These are phyloP conservation scores for Skeletonema costatum DNA, from an alignment of 108 stramenopile genomes.

Conservation along the genomic window DNA sequence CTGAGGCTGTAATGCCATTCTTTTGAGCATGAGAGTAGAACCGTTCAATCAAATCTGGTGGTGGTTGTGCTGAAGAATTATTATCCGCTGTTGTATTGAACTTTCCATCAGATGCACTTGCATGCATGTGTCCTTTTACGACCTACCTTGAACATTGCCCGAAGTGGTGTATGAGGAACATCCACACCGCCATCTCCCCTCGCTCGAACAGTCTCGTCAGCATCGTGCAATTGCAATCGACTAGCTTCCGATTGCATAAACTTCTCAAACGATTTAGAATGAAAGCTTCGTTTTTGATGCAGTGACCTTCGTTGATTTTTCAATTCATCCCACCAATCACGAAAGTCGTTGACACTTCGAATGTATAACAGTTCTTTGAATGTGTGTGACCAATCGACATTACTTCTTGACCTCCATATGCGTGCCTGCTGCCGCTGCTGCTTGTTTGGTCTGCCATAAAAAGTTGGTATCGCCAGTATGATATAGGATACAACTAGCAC, in stretches of 20 bases:
- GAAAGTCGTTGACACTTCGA: constrained; percentile 5
- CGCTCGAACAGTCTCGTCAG: constrained; percentile 1
- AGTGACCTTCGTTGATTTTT: neutral
- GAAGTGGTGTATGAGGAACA: neutral
- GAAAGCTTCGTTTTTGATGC: neutral
- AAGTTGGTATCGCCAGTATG: constrained; percentile 24
- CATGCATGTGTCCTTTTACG: constrained; percentile 1
- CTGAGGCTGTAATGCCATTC: neutral
- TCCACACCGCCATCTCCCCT: constrained; percentile 5
- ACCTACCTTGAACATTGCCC: neutral
- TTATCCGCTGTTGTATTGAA: constrained; percentile 15
- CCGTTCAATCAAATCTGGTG: constrained; percentile 4
- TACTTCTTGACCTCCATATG: neutral
- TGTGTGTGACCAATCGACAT: neutral
- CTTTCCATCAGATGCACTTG: constrained; percentile 9
- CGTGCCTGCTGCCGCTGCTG: neutral
- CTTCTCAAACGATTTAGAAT: constrained; percentile 3
- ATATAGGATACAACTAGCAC: constrained; percentile 18
- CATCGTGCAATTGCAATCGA: neutral
- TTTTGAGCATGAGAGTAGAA: neutral
- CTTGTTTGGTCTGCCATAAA: neutral
- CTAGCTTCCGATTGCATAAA: constrained; percentile 3
- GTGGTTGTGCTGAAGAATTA: neutral
- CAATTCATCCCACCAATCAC: constrained; percentile 8
- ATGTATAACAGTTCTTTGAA: neutral